Evolutionary conservation across 768 basidiomycete species (phyloP).

Genomic region (Udeniomyces megalosporus): DNA sequence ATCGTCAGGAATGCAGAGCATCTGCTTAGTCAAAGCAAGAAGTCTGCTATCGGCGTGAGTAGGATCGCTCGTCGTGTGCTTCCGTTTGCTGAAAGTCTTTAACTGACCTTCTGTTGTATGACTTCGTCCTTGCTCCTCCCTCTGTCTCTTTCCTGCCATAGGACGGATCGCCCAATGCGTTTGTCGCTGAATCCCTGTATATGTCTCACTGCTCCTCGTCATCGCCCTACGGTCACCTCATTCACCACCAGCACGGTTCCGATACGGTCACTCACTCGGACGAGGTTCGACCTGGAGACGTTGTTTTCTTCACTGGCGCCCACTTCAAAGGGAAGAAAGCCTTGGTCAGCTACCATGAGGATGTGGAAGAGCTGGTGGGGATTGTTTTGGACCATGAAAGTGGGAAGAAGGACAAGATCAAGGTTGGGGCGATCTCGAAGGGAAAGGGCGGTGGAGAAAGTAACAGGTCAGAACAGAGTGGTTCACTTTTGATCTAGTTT

Average conservation of each 20-base stretch:
- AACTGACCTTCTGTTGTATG: neutral
- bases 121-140: neutral
- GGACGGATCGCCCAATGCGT: conserved; percentile 70
- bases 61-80: neutral
- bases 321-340: conserved; percentile 43
- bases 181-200: conserved; percentile 43
- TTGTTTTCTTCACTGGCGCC: conserved; percentile 40
- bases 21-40: conserved; percentile 60
- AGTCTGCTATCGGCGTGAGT: conserved; percentile 46
- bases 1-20: conserved; percentile 53
- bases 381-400: conserved; percentile 63
- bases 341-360: conserved; percentile 53
- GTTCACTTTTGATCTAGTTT: neutral
- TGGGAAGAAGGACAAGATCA: conserved; percentile 67
- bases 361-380: conserved; percentile 47
- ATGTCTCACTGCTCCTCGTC: conserved; percentile 42
- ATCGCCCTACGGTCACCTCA: conserved; percentile 50
- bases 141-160: too few relatives aligned
- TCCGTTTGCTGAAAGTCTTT: neutral
- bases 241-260: conserved; percentile 53
- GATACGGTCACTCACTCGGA: conserved; percentile 55
- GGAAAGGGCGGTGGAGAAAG: conserved; percentile 44
- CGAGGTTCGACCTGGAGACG: conserved; percentile 75
- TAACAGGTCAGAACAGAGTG: conserved; percentile 42
- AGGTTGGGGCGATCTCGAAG: conserved; percentile 73